phyloP scores from a whole-genome alignment of 192 early-diverging fungal species.

The Coemansia pectinata region DNA sequence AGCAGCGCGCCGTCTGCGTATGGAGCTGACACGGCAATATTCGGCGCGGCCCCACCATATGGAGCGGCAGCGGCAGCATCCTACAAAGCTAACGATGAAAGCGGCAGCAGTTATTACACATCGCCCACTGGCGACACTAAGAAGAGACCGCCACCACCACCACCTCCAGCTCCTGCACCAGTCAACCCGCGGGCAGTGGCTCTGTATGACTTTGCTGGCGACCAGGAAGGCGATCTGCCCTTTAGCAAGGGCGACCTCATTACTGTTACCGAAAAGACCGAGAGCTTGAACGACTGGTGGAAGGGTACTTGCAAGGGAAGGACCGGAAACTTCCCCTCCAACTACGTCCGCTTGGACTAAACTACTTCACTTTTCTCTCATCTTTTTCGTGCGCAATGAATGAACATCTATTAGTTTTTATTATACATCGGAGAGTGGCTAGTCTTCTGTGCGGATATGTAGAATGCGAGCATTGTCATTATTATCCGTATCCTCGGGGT shows the following conservation, averaged over 20 bases:
- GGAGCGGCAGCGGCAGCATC: constrained; percentile 10
- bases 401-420: not conserved
- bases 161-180: constrained; percentile 55
- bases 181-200: constrained; percentile 63
- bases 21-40: constrained; percentile 9
- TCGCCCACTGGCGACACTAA: constrained; percentile 23
- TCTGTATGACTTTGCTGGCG: constrained; percentile 81
- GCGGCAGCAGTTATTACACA: constrained; percentile 24
- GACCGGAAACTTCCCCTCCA: constrained; percentile 76
- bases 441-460: constrained; percentile 5
- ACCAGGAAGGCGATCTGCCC: constrained; percentile 76
- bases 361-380: not conserved
- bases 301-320: constrained; percentile 66
- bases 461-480: constrained; percentile 13
- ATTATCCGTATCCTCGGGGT: constrained; percentile 2
- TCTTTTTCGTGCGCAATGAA: not conserved
- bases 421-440: not conserved
- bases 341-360: constrained; percentile 61
- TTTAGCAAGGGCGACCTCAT: constrained; percentile 90
- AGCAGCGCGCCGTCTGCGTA: constrained; percentile 11
- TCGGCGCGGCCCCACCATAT: constrained; percentile 19
- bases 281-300: constrained; percentile 89
- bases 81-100: not conserved
- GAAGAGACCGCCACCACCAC: constrained; percentile 29
- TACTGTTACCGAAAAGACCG: constrained; percentile 69